phyloP scores from a whole-genome alignment of 495 filamentous ascomycete species.

The Penicillium parvum region DNA sequence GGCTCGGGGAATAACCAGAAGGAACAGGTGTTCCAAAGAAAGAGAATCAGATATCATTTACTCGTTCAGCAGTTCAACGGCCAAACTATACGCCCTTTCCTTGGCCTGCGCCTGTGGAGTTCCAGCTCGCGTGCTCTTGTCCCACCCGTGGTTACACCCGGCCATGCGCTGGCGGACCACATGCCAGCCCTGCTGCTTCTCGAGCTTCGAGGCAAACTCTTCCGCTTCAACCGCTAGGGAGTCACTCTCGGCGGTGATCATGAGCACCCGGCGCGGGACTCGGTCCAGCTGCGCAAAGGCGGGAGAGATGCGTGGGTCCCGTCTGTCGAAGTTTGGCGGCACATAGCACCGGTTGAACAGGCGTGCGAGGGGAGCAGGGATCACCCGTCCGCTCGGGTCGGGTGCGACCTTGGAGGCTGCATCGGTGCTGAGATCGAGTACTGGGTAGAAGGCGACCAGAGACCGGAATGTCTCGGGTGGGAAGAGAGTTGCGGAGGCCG shows the following conservation, averaged over 20 bases:
- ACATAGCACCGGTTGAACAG: constrained; percentile 34
- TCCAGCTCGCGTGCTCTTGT: constrained; percentile 26
- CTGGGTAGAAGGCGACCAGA: constrained; percentile 40
- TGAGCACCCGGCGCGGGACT: constrained; percentile 37
- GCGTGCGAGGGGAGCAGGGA: constrained; percentile 24
- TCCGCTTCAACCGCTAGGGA: constrained; percentile 39
- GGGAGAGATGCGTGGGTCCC: constrained; percentile 47
- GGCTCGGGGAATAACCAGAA: constrained; percentile 11
- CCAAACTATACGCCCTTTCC: constrained; percentile 35
- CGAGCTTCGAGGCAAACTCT: constrained; percentile 33
- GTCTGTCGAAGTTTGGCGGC: constrained; percentile 26
- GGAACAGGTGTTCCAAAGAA: neutral
- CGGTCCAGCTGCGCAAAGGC: constrained; percentile 31
- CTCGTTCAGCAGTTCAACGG: constrained; percentile 28
- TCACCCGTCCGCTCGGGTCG: constrained; percentile 15
- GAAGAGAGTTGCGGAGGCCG: constrained; percentile 33
- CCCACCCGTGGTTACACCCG: constrained; percentile 40
- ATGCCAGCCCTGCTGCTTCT: constrained; percentile 23
- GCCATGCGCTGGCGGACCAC: constrained; percentile 39
- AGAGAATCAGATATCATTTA: constrained; percentile 1
- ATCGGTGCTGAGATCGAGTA: constrained; percentile 28
- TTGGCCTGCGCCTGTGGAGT: constrained; percentile 28
- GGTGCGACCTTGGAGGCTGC: constrained; percentile 24
- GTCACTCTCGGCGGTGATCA: constrained; percentile 44
- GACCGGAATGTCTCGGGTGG: constrained; percentile 37